Evolutionary conservation across 2,329 filamentous ascomycete genomes (phyloP).

Genomic region (Metarhizium humberi): DNA sequence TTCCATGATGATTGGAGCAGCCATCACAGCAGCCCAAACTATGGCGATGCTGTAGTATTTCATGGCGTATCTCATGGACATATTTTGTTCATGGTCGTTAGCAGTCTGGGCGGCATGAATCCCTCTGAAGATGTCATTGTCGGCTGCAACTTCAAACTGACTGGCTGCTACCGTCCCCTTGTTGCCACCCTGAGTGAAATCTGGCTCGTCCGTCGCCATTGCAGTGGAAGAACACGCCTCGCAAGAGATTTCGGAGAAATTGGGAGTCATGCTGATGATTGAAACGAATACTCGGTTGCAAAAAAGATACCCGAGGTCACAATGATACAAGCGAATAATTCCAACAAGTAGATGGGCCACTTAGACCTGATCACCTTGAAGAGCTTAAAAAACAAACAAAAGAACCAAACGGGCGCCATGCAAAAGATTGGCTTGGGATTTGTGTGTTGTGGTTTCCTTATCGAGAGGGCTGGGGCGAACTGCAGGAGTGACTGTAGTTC

Average conservation of each 20-base stretch:
- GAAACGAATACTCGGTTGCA: neutral
- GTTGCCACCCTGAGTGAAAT: neutral
- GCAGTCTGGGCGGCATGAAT: conserved; percentile 8
- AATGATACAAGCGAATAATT: neutral
- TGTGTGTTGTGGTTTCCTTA: neutral
- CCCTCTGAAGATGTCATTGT: conserved; percentile 6
- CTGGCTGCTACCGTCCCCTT: neutral
- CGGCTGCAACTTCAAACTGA: neutral
- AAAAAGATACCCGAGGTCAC: neutral
- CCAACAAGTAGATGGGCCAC: neutral
- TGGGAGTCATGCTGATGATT: neutral
- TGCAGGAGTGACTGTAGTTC: neutral
- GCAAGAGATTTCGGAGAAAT: neutral
- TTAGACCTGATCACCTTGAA: neutral
- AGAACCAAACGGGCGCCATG: neutral
- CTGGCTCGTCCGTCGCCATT: neutral
- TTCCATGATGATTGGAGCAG: conserved; percentile 25
- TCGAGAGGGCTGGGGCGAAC: neutral
- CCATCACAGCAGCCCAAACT: conserved; percentile 12
- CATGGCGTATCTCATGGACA: conserved; percentile 9
- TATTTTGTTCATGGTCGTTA: conserved; percentile 8
- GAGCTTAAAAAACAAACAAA: neutral
- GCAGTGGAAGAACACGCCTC: neutral
- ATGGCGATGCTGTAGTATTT: conserved; percentile 8
- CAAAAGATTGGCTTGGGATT: neutral